phyloP scores from a whole-genome alignment of 2,329 filamentous ascomycete genomes.

The Lachnellula arida region DNA sequence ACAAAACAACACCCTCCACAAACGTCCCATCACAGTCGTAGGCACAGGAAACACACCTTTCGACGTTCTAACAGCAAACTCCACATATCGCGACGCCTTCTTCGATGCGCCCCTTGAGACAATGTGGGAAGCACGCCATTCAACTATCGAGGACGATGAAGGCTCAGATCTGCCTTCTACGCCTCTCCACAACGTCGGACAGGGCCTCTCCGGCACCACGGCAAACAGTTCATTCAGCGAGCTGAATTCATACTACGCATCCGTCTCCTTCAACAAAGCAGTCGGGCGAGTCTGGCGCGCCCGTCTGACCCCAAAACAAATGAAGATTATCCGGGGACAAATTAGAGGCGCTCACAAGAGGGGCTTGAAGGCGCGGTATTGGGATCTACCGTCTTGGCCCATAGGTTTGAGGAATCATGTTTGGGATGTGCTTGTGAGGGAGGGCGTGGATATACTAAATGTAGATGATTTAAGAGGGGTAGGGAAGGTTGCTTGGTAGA shows the following conservation, averaged over 20 bases:
- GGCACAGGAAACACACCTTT: slow-evolving; percentile 62
- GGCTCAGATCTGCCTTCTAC: slow-evolving; percentile 5
- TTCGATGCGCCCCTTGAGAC: slow-evolving; percentile 59
- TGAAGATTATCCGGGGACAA: slow-evolving; percentile 41
- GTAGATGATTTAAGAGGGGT: slow-evolving; percentile 52
- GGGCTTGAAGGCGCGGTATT: slow-evolving; percentile 55
- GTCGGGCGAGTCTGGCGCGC: slow-evolving; percentile 49
- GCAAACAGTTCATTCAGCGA: slow-evolving; percentile 39
- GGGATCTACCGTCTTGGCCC: slow-evolving; percentile 56
- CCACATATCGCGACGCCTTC: slow-evolving; percentile 56
- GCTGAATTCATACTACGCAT: slow-evolving; percentile 63
- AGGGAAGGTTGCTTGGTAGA: slow-evolving; percentile 5
- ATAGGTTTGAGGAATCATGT: slow-evolving; percentile 48
- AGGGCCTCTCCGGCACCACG: slow-evolving; percentile 40
- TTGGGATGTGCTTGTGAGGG: slow-evolving; percentile 50
- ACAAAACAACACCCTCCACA: slow-evolving; percentile 44
- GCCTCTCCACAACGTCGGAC: slow-evolving; percentile 28
- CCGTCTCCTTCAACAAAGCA: slow-evolving; percentile 48
- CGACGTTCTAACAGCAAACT: slow-evolving; percentile 47
- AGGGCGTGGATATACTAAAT: slow-evolving; percentile 57
- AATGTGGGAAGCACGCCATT: slow-evolving; percentile 32
- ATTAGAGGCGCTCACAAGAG: slow-evolving; percentile 43
- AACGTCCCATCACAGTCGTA: slow-evolving; percentile 62
- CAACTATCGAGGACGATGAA: slow-evolving; percentile 16
- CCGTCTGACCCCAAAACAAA: slow-evolving; percentile 41